Conservation (phyloP, 2,329 filamentous ascomycete genomes). For the Colletotrichum spaethianum region DNA sequence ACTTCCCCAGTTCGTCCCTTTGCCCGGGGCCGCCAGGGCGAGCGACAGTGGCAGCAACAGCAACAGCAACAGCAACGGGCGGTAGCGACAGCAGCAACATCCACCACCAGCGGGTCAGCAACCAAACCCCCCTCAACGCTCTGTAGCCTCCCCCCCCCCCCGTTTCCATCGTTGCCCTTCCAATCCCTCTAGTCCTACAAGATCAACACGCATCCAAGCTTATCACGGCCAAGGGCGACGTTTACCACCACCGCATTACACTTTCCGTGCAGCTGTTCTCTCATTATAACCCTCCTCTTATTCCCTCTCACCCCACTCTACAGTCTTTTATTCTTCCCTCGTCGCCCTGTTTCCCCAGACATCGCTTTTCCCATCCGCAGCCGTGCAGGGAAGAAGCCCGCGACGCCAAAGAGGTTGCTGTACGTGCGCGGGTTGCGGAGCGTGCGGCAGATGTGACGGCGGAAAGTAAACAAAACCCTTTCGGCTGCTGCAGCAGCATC, state of each 20-base stretch:
- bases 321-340: not conserved
- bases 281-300: not conserved
- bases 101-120: not conserved
- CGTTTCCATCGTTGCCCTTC: constrained; percentile 36
- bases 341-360: not conserved
- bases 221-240: constrained; percentile 15
- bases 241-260: not conserved
- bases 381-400: constrained; percentile 36
- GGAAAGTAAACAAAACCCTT: constrained; percentile 36
- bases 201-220: constrained; percentile 30
- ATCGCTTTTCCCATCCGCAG: not conserved
- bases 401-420: constrained; percentile 13
- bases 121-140: constrained; percentile 2
- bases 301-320: not conserved
- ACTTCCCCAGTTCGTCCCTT: constrained; percentile 15
- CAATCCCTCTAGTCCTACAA: constrained; percentile 29
- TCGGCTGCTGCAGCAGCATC: constrained; percentile 24
- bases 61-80: not conserved
- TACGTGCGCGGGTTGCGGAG: constrained; percentile 25
- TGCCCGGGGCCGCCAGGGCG: not conserved
- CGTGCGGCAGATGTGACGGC: constrained; percentile 22
- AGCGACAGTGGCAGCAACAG: constrained; percentile 2
- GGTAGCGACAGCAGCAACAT: not conserved
- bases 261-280: not conserved
- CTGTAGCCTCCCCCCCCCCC: not conserved